A percentile compares a stretch with the other conserved stretches of the same genome.
Evolutionary conservation across 2,329 filamentous ascomycete genomes (phyloP).

Genomic region (Aureobasidium sp.): DNA sequence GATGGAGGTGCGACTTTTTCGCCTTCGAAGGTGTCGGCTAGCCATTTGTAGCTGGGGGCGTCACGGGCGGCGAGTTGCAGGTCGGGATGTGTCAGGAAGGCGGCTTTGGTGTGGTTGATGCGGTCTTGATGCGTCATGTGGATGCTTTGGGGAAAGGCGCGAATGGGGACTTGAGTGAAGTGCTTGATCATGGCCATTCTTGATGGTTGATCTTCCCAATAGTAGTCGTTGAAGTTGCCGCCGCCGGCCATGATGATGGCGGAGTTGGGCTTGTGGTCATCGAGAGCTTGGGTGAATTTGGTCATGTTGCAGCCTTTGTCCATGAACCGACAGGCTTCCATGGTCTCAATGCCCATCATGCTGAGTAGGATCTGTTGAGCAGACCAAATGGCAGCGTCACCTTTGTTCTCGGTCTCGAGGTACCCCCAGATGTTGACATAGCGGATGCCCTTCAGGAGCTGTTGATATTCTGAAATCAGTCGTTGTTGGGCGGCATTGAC

Average conservation of each 20-base stretch:
- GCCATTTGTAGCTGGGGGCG: constrained; percentile 3
- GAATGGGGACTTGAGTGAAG: constrained; percentile 7
- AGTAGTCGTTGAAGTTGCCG: constrained; percentile 17
- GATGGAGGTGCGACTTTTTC: neutral
- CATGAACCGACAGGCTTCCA: constrained; percentile 13
- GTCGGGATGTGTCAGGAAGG: constrained; percentile 4
- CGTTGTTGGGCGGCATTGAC: constrained; percentile 1
- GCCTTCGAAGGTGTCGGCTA: constrained; percentile 6
- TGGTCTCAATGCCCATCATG: constrained; percentile 14
- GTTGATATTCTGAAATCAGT: constrained; percentile 6
- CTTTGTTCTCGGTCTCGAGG: constrained; percentile 14
- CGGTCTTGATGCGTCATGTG: constrained; percentile 11
- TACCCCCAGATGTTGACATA: constrained; percentile 15
- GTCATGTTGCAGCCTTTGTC: constrained; percentile 12
- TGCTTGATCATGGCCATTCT: constrained; percentile 11
- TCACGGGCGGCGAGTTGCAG: constrained; percentile 10
- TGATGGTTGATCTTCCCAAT: constrained; percentile 15
- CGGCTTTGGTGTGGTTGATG: constrained; percentile 7
- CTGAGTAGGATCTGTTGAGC: constrained; percentile 10
- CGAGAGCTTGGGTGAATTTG: constrained; percentile 7
- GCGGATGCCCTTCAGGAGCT: constrained; percentile 11
- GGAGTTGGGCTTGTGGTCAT: constrained; percentile 9
- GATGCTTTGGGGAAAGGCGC: constrained; percentile 16
- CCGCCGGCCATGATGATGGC: constrained; percentile 14
- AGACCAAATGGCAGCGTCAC: constrained; percentile 13